phyloP scores from a whole-genome alignment of 2,329 filamentous ascomycete genomes.

The Domatiomyces catenatus region DNA sequence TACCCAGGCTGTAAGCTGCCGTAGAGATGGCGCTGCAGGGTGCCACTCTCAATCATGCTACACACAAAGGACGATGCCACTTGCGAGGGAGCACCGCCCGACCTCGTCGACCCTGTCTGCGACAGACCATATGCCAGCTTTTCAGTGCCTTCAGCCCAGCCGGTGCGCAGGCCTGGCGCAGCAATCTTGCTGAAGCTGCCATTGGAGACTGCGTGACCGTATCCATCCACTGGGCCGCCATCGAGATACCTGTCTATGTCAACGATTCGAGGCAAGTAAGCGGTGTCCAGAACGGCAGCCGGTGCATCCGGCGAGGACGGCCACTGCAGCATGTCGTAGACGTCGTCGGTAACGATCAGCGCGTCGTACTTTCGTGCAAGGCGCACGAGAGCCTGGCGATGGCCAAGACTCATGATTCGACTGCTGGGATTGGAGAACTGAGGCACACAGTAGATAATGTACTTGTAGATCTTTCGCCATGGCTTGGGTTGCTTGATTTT shows the following conservation, averaged over 20 bases:
- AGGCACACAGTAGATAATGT: conserved; percentile 77
- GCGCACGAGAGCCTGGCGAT: conserved; percentile 54
- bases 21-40: conserved; percentile 39
- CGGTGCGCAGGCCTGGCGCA: conserved; percentile 65
- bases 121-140: conserved; percentile 45
- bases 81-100: conserved; percentile 46
- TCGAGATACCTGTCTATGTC: conserved; percentile 61
- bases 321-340: conserved; percentile 90
- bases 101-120: conserved; percentile 42
- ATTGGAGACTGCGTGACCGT: conserved; percentile 72
- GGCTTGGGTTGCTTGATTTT: conserved; percentile 43
- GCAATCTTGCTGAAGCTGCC: conserved; percentile 81
- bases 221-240: conserved; percentile 44
- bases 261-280: conserved; percentile 52
- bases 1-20: conserved; percentile 42
- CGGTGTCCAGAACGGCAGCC: conserved; percentile 23
- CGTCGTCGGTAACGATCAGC: conserved; percentile 75
- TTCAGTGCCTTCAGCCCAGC: conserved; percentile 67
- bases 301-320: conserved; percentile 23
- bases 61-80: conserved; percentile 42
- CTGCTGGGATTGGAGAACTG: conserved; percentile 81
- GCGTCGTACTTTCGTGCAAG: conserved; percentile 67
- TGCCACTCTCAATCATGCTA: conserved; percentile 36
- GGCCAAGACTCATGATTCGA: conserved; percentile 57
- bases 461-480: conserved; percentile 64